Conservation (phyloP, 2,329 filamentous ascomycete species). For the Pyrenochaeta sp. region DNA sequence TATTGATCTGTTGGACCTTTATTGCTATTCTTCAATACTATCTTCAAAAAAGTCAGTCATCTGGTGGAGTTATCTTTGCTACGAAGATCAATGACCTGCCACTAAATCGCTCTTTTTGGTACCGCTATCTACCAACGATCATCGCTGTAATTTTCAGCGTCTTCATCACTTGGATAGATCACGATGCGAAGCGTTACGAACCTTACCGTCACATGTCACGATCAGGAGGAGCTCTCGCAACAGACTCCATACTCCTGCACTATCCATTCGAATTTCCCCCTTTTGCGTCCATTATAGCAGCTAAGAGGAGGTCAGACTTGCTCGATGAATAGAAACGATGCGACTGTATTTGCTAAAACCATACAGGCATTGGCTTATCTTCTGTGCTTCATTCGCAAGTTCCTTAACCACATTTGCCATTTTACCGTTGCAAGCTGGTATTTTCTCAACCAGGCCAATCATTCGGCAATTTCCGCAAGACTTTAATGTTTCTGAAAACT, state of each 20-base stretch:
- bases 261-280: conserved; percentile 62
- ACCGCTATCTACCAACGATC: conserved; percentile 58
- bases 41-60: conserved; percentile 46
- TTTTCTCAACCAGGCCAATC: conserved; percentile 50
- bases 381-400: conserved; percentile 57
- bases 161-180: conserved; percentile 65
- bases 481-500: conserved; percentile 26
- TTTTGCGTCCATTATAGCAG: conserved; percentile 52
- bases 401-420: conserved; percentile 63
- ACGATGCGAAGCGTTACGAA: conserved; percentile 66
- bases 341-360: too few relatives aligned
- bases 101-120: conserved; percentile 54
- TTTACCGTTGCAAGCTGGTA: conserved; percentile 63
- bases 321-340: too few relatives aligned
- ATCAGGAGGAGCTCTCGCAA: conserved; percentile 49
- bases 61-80: conserved; percentile 56
- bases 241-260: conserved; percentile 60
- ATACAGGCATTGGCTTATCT: conserved; percentile 61
- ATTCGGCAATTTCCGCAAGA: not conserved
- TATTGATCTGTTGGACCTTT: conserved; percentile 40
- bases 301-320: conserved; percentile 28
- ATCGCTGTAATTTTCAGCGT: conserved; percentile 64
- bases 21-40: conserved; percentile 57
- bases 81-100: conserved; percentile 51
- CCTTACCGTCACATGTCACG: conserved; percentile 66